Base-by-base conservation (phyloP, 2,329 filamentous ascomycete genomes). In the Botryotinia globosa region DNA sequence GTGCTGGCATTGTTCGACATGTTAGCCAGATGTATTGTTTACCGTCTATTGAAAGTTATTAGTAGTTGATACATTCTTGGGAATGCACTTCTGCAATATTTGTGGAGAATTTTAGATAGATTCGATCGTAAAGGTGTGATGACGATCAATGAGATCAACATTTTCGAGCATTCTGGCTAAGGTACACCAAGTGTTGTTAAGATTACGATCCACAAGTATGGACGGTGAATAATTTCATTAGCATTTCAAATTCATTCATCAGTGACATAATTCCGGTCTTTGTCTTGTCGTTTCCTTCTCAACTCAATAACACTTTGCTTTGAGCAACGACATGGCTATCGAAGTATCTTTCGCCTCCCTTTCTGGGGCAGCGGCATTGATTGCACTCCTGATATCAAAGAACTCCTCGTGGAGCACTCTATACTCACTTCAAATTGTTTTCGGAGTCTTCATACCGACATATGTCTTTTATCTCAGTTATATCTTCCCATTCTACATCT, bases 401-500 rank as follows among this genome's bases (percentile, higher is more conserved):
- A 75, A 70, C 6, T 74, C 75, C 10, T 56, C 71, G 32, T 75
- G 73, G 48, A 54, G 72, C 16, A 62, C 76, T 37, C 20, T 74
- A 18, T 56, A 75, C 45, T 58, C 73, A 22, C 66, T 77, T 18
- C 67, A 73, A 7, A 70, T 69, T 68, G 65, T 77, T 51, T 77
- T 76, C 51, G 67, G 75, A 4, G 62, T 73, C 1, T 75, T 73
- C 8, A 67, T 81, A 48, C 76, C 79, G 29, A 37, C 80, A 20
- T 83, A 82, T 72, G 71, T 80, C 25, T 65, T 83, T 37, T 83
- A 82, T 77, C 73, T 77, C 61, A 80, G 79, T 54, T 83, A 77
- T 74, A 80, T 85, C 65, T 84, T 82, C 69, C 84, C 84, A 1
- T 80, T 81, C 72, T 83, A 84, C 73, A 74, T 84, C 25, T 85